Evolutionary conservation across 495 filamentous ascomycete genomes (phyloP), one percentile per base, ranked within the genome.

Genomic region (Cercophora newfieldiana): DNA sequence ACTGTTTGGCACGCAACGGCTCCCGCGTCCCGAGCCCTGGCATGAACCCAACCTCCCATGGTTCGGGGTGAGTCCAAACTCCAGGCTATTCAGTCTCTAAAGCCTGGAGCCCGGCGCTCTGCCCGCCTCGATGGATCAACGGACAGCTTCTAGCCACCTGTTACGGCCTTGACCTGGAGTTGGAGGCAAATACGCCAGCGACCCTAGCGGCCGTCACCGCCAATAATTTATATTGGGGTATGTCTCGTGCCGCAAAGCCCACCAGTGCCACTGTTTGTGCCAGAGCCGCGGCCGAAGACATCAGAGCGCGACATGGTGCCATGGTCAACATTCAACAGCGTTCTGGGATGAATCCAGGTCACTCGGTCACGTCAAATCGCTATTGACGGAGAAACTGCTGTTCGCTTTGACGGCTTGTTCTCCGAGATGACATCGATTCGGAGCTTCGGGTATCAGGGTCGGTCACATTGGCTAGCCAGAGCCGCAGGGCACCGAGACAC

Each of bases 391-490:
- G 59, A 12, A 24, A 33, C 31, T n/a, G 33, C 14, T 26, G 29
- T 14, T 19, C 29, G 29, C 26, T 58, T 58, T 58, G 55, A 55
- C 51, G 7, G 22, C 24, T 30, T 8, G 25, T 0, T 21, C 44
- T 47, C 24, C 18, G 18, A n/a, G 22, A 62, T 54, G 61, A 47
- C 49, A 63, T 55, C 59, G 31, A 29, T 22, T 63, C 61, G 61
- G 61, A 24, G 18, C 24, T 29, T 55, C 49, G 61, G 61, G 61
- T 30, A 48, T 51, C 30, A n/a, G 30, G 47, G 5, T 25, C 33
- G 19, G 12, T 51, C 37, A 22, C 21, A 12, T 18, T 55, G 12
- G 8, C 14, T 55, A 26, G 51, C 51, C 5, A 25, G 8, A 24
- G 51, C 51, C 22, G 51, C 51, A 26, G 22, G 21, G 22, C 37